Conservation (phyloP, 352 stramenopile genomes). For the Halophytophthora batemanensis region DNA sequence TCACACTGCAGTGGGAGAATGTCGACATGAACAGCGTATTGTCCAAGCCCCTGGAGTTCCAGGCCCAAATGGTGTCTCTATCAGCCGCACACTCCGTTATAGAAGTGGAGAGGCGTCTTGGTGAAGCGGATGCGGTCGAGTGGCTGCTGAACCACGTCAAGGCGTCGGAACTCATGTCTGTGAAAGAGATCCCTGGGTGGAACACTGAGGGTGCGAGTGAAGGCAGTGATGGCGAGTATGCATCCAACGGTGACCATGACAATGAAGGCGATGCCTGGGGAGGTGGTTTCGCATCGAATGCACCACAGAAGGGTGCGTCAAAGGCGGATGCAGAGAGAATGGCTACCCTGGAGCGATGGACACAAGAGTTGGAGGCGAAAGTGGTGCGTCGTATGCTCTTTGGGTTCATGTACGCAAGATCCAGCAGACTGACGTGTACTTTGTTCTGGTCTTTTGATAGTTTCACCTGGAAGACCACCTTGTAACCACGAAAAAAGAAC, state of each 20-base stretch:
- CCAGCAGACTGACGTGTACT: background rate
- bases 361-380: conserved; percentile 32
- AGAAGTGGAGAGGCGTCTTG: conserved; percentile 12
- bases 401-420: conserved; percentile 4
- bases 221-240: no score
- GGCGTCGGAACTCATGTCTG: conserved; percentile 17
- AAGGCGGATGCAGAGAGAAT: conserved; percentile 1
- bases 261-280: conserved; percentile 5
- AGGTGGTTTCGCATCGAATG: conserved; percentile 6
- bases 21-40: conserved; percentile 37
- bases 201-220: no score
- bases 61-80: conserved; percentile 21
- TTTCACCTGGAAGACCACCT: conserved; percentile 34
- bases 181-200: conserved; percentile 21
- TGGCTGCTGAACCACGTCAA: conserved; percentile 17
- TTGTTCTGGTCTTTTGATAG: conserved; percentile 8
- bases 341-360: conserved; percentile 17
- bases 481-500: conserved; percentile 25
- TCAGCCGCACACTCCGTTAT: conserved; percentile 4
- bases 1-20: conserved; percentile 48
- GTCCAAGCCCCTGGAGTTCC: conserved; percentile 39
- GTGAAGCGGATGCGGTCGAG: conserved; percentile 8
- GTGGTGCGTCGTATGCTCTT: conserved; percentile 32
- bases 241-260: no score
- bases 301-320: no score